Percentiles rank a stretch among this genome's conserved stretches.
Evolutionary conservation across 257 asterid species (phyloP).

Genomic region (Jasminum sambac): DNA sequence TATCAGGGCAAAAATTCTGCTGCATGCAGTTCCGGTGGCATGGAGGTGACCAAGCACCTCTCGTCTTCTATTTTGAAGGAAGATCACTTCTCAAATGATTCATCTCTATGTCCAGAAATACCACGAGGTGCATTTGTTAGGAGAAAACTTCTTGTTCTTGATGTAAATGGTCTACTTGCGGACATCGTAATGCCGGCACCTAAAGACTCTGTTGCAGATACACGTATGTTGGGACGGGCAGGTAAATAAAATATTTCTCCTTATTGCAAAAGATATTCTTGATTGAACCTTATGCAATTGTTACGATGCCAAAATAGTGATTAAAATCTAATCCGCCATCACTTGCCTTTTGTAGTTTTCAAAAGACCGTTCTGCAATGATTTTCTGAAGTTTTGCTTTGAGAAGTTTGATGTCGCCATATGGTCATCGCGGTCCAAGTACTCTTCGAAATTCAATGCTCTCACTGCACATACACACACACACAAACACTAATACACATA

Average conservation of each 20-base stretch:
- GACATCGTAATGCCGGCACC: slow-evolving; percentile 75
- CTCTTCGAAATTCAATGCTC: not conserved
- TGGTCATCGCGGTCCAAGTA: slow-evolving; percentile 95
- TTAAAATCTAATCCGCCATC: slow-evolving; percentile 22
- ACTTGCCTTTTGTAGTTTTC: slow-evolving; percentile 55
- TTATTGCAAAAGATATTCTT: not conserved
- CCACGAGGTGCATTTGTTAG: slow-evolving; percentile 24
- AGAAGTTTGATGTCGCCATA: slow-evolving; percentile 73
- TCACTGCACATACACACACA: not conserved
- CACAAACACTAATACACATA: too few species aligned
- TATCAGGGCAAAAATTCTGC: slow-evolving; percentile 27
- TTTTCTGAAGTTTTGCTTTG: slow-evolving; percentile 80
- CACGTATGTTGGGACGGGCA: slow-evolving; percentile 60
- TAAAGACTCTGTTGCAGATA: slow-evolving; percentile 43
- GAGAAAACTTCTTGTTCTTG: slow-evolving; percentile 87
- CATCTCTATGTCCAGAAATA: slow-evolving; percentile 23
- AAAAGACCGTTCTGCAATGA: slow-evolving; percentile 81
- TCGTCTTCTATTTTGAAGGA: slow-evolving; percentile 27
- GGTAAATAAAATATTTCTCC: slow-evolving; percentile 36
- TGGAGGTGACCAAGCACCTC: slow-evolving; percentile 16
- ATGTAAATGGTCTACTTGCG: slow-evolving; percentile 88
- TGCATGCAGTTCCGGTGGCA: slow-evolving; percentile 23
- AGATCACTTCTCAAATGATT: slow-evolving; percentile 22
- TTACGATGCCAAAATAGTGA: slow-evolving; percentile 3
- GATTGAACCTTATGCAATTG: slow-evolving; percentile 4